Evolutionary conservation across 1,139 yeast genomes (phyloP).

Genomic region (Candida pseudoviswanathii): DNA sequence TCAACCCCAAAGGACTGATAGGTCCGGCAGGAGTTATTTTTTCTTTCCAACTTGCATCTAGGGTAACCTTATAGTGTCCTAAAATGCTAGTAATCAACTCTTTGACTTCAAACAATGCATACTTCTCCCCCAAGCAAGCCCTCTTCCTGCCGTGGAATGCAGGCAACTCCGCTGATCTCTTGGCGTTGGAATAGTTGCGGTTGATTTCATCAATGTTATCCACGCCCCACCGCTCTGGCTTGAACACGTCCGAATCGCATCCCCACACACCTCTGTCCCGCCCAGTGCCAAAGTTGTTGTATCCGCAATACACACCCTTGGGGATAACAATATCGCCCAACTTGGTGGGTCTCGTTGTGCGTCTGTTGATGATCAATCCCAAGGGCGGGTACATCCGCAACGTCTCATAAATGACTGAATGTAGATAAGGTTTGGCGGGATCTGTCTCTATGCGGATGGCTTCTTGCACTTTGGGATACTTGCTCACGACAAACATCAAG

Average conservation of each 20-base stretch:
- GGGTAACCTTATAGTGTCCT: conserved; percentile 30
- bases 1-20: conserved; percentile 23
- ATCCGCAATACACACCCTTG: conserved; percentile 57
- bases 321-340: conserved; percentile 54
- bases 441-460: conserved; percentile 31
- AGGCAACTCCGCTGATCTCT: conserved; percentile 47
- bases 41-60: conserved; percentile 52
- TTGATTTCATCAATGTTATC: conserved; percentile 33
- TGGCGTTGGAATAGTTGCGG: conserved; percentile 42
- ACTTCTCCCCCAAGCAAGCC: conserved; percentile 64
- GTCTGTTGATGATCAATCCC: conserved; percentile 58
- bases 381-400: conserved; percentile 59
- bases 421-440: conserved; percentile 19
- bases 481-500: conserved; percentile 49
- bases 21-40: conserved; percentile 50
- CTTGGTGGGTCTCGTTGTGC: conserved; percentile 37
- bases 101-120: conserved; percentile 52
- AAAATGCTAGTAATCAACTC: conserved; percentile 40
- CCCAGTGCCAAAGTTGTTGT: conserved; percentile 58
- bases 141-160: conserved; percentile 65
- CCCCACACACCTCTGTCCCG: conserved; percentile 56
- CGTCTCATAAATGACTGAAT: conserved; percentile 50
- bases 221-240: conserved; percentile 61
- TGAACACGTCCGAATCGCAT: conserved; percentile 44
- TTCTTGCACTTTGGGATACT: conserved; percentile 37